Conservation (phyloP, 176 grass and related monocot species). For the maize (Zea mays) region DNA sequence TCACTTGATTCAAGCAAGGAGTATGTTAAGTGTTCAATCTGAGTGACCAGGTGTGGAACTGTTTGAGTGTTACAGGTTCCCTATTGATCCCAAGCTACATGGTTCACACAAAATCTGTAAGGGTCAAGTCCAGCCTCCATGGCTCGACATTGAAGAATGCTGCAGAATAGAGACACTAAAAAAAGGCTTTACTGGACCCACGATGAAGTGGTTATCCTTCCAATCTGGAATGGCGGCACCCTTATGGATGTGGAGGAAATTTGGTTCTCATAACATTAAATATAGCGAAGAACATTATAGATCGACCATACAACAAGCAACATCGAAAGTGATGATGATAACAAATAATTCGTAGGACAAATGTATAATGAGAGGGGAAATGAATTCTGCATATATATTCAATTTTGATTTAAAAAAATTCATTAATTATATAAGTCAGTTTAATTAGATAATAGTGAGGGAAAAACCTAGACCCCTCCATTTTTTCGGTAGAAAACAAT, state of each 20-base stretch:
- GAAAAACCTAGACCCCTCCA: too few species aligned
- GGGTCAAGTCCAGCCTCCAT: conserved; percentile 68
- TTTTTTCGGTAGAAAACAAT: too few species aligned
- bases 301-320: too few species aligned
- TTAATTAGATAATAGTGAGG: too few species aligned
- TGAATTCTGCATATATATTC: too few species aligned
- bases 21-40: conserved; percentile 56
- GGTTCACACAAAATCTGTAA: conserved; percentile 75
- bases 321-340: too few species aligned
- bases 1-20: conserved; percentile 15
- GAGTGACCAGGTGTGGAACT: conserved; percentile 49
- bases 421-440: too few species aligned
- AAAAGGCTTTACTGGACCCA: conserved; percentile 44
- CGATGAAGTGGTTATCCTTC: conserved; percentile 77
- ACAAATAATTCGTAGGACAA: too few species aligned
- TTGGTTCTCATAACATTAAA: background rate
- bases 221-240: conserved; percentile 44
- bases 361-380: too few species aligned
- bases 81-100: conserved; percentile 67
- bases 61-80: conserved; percentile 64
- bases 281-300: conserved; percentile 37
- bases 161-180: conserved; percentile 42
- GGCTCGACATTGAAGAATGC: conserved; percentile 38
- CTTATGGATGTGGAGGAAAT: conserved; percentile 34
- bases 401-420: too few species aligned